Conservation (phyloP, 2,329 filamentous ascomycete genomes). For the Rhytidhysteron rufulum region DNA sequence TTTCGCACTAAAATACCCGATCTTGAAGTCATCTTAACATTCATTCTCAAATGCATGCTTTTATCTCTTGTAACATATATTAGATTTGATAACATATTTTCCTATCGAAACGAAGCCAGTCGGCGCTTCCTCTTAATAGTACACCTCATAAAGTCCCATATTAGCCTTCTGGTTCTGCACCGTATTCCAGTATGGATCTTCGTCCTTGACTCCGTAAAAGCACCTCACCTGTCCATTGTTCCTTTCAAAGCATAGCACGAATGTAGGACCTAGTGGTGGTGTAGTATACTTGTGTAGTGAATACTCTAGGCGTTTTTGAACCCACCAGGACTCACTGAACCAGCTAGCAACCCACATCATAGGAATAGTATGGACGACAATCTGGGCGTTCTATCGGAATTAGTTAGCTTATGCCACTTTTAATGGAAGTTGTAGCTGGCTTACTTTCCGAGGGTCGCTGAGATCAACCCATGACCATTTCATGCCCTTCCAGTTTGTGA, state of each 20-base stretch:
- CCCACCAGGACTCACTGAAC: slow-evolving; percentile 14
- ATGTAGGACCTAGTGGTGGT: slow-evolving; percentile 7
- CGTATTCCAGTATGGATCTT: background rate
- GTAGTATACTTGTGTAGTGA: slow-evolving; percentile 2
- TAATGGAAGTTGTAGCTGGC: too few relatives aligned
- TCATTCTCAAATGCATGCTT: too few relatives aligned
- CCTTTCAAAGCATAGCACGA: slow-evolving; percentile 12
- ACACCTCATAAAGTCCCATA: background rate
- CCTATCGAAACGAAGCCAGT: background rate
- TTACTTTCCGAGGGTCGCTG: background rate
- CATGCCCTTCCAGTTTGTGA: slow-evolving; percentile 5
- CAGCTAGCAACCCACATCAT: slow-evolving; percentile 14
- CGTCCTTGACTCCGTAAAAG: slow-evolving; percentile 1
- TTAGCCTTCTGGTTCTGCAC: background rate
- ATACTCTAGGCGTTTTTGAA: slow-evolving; percentile 5
- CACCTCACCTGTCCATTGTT: slow-evolving; percentile 5
- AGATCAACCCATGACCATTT: slow-evolving; percentile 4
- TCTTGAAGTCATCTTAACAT: too few relatives aligned
- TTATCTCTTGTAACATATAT: too few relatives aligned
- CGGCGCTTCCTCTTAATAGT: background rate
- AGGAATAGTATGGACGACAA: slow-evolving; percentile 10
- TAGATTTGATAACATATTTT: too few relatives aligned
- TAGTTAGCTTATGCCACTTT: too few relatives aligned
- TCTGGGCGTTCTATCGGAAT: slow-evolving; percentile 7
- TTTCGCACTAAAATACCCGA: too few relatives aligned